Evolutionary conservation across 2,329 filamentous ascomycete genomes (phyloP), one percentile per base, ranked within the genome.

Genomic region (Cladosporium sp.): DNA sequence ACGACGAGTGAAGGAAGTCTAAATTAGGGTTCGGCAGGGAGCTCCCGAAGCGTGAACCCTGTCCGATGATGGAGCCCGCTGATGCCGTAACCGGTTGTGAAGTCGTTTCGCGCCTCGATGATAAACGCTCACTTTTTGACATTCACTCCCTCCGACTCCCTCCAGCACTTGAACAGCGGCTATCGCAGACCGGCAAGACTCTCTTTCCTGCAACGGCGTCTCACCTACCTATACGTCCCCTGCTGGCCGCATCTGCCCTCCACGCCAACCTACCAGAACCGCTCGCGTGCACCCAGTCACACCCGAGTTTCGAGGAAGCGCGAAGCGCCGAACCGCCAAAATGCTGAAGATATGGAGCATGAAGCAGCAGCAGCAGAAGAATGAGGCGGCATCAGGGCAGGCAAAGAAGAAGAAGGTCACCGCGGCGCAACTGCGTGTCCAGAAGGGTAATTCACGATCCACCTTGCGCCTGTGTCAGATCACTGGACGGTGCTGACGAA

Each of bases 311-410:
- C 43, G 34, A 53, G 3, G n/a, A 18, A 53, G 44, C 42, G 51
- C 51, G 2, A 22, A 49, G 51, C 44, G 45, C 51, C 49, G 19
- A 52, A 54, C 57, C 60, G 58, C 19, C 70, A 91, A 77, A 68
- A 97, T 97, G 93, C 81, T 96, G 79, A 97, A 97, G 78, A 96
- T 97, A 78, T 97, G 92, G 93, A 95, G 90, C 66, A 95, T 97
- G 92, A 72, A 66, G 73, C 93, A 96, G 75, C 88, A 96, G 78
- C 89, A 96, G 78, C 89, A 95, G 75, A 88, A 95, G 74, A 91
- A 89, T 66, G 89, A 91, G 61, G 89, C 91, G 65, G 89, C 88
- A 54, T 85, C 83, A 42, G 82, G 84, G 16, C 59, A 59, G 13
- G 81, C 84, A 51, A 95, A 90, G 77, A 97, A 96, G 82, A 97